Base-by-base conservation (phyloP, 2,329 filamentous ascomycete genomes). In the Venturiaceae sp. region DNA sequence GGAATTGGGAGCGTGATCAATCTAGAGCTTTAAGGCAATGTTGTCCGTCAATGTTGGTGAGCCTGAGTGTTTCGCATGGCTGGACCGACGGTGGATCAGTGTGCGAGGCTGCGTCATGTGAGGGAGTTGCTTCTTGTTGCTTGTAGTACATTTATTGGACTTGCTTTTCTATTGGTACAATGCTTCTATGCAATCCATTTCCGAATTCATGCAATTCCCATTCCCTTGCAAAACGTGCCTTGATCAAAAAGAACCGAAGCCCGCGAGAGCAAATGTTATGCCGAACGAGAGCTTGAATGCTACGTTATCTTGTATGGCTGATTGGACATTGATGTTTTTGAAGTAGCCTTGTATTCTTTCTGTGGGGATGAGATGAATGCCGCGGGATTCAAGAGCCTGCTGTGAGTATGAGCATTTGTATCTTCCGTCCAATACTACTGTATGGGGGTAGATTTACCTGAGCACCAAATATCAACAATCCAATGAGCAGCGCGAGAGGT, bases 251-350 rank as follows among this genome's bases (percentile, higher is more conserved):
- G 75, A 70, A 66, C 78, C 78, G 77, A 87, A 87, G 2, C 81
- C 83, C 53, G 86, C 86, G 66, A 91, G 72, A 28, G 85, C 81
- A 72, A 91, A 91, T 30, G 87, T 87, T 44, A 83, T 66, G n/a
- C 84, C 83, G 69, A 92, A 91, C 3, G 85, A 83, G 23, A 85
- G 68, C 67, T 86, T 87, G 68, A 88, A 86, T 19, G 81, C 80
- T 2, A 82, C 79, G 64, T 84, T 81, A 61, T 80, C 76, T 64
- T 80, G 76, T 57, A 86, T 71, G 50, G 79, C 73, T 4, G 75
- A 76, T 50, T 75, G 70, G 21, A 83, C 60, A 64, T 83, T 75
- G 28, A 81, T 72, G 32, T 71, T 71, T 58, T 75, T 76, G 57
- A 81, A 70, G 60, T 80, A 81, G 52, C 72, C 69, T 65, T 82